These are phyloP conservation scores for Herpomyces periplanetae DNA, from an alignment of 2,329 filamentous ascomycete species.

Conservation along the genomic window DNA sequence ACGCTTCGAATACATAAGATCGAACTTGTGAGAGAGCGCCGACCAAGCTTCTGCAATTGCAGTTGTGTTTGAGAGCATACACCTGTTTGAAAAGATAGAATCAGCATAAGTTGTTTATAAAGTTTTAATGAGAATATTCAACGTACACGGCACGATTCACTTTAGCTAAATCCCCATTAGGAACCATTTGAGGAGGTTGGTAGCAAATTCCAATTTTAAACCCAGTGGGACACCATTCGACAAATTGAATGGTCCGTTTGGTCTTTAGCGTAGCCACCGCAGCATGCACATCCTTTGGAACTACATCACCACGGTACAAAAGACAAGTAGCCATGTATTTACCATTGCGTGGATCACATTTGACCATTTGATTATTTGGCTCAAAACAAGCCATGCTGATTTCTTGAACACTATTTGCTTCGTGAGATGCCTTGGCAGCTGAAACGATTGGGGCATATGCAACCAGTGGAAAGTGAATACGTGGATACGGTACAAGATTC, in stretches of 20 bases:
- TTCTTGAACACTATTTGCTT: slow-evolving; percentile 90
- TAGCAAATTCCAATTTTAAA: slow-evolving; percentile 99
- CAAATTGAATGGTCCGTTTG: slow-evolving; percentile 95
- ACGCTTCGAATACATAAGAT: slow-evolving; percentile 99
- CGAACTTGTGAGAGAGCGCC: slow-evolving; percentile 83
- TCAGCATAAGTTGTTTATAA: no score
- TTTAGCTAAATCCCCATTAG: slow-evolving; percentile 85
- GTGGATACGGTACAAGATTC: slow-evolving; percentile 90
- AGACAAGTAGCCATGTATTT: slow-evolving; percentile 99
- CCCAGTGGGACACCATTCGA: slow-evolving; percentile 98
- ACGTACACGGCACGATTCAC: slow-evolving; percentile 88
- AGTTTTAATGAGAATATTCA: no score
- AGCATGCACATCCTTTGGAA: slow-evolving; percentile 68
- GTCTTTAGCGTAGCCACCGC: slow-evolving; percentile 92
- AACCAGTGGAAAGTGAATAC: slow-evolving; percentile 96
- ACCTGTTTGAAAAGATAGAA: no score
- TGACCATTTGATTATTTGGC: slow-evolving; percentile 99
- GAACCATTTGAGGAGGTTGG: slow-evolving; percentile 79
- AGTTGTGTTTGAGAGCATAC: slow-evolving; percentile 97
- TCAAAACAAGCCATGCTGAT: slow-evolving; percentile 98
- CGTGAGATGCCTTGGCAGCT: slow-evolving; percentile 73
- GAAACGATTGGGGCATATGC: slow-evolving; percentile 83
- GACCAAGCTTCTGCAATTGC: slow-evolving; percentile 96
- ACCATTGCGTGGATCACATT: slow-evolving; percentile 88
- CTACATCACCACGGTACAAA: slow-evolving; percentile 90